Conservation (phyloP, 208 protist species). For the Crithidia acanthocephali region DNA sequence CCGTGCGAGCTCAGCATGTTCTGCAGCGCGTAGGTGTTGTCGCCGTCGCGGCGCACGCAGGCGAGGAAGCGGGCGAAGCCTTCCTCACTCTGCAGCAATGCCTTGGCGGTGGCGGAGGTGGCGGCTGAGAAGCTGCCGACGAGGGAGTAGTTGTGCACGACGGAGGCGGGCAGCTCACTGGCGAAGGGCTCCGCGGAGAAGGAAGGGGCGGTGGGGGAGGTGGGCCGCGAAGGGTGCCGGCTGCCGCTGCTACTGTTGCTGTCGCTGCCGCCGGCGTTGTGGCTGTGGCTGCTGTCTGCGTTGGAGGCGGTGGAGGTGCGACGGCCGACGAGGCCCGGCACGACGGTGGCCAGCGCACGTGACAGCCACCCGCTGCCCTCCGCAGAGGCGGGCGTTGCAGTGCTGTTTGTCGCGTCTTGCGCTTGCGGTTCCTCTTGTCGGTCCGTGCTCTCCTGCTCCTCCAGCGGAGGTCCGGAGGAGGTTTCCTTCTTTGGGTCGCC, state of each 20-base stretch:
- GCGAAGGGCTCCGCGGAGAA: not conserved
- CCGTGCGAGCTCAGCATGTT: conserved; percentile 25
- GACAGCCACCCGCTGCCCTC: conserved; percentile 20
- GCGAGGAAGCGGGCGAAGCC: conserved; percentile 33
- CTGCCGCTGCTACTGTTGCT: not conserved
- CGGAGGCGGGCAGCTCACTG: conserved; percentile 1
- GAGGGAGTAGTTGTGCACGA: conserved; percentile 21
- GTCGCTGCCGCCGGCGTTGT: not conserved
- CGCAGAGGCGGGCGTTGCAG: not conserved
- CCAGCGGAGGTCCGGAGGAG: not conserved
- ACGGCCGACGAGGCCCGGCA: conserved; percentile 15
- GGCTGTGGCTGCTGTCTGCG: not conserved
- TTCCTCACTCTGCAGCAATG: conserved; percentile 29
- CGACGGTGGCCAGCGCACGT: conserved; percentile 21
- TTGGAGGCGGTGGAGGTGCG: not conserved
- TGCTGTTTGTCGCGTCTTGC: too few relatives aligned
- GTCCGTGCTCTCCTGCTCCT: not conserved
- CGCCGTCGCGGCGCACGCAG: conserved; percentile 32
- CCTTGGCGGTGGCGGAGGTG: conserved; percentile 7
- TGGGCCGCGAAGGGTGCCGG: not conserved
- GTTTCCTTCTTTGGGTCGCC: not conserved
- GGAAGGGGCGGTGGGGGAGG: not conserved
- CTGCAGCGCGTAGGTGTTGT: conserved; percentile 38
- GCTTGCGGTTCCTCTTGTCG: not conserved
- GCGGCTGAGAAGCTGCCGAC: conserved; percentile 6